Evolutionary conservation across 2,329 filamentous ascomycete genomes (phyloP), one percentile per base, ranked within the genome.

Genomic region (Teratosphaeriaceae sp.): DNA sequence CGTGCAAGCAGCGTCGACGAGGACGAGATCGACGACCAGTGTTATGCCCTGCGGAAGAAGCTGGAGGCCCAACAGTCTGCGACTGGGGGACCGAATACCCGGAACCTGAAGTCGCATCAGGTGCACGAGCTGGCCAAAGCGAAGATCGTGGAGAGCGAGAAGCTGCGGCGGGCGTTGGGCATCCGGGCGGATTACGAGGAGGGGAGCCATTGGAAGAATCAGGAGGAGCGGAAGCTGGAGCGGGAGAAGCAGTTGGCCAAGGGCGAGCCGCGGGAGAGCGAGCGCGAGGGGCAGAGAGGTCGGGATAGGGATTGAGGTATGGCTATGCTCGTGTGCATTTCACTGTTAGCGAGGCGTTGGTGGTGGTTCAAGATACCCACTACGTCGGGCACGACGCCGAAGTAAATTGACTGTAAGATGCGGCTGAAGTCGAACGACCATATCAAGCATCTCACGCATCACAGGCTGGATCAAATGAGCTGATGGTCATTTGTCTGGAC

Each of bases 81-180:
- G 27, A 68, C 66, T 39, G 63, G 59, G 51, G 62, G 60, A 2
- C 49, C 68, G 46, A 59, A 65, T 42, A 64, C 66, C 42, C 76
- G 72, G 54, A 75, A 78, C 8, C 75, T 97, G 51, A 98, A 97
- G 69, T 75, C 82, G 52, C 88, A 97, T 67, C 88, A 97, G 67
- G 88, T 97, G 16, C 92, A 98, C 70, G 92, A 97, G 68, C 75
- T 95, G 63, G 92, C 92, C 15, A 85, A 92, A 58, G 92, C 90
- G 47, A 98, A 98, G 76, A 90, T 94, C 54, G 84, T 87, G 63
- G 92, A 98, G 74, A 95, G 84, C 65, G 89, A 97, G 68, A 78
- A 85, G 56, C 70, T 98, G 62, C 73, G 90, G 51, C 85, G 75
- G 65, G 92, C 92, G 6, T 72, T 98, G 53, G 89, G 88, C 38